These are phyloP conservation scores for Lentinula guzmanii DNA, from an alignment of 768 basidiomycete genomes.

Conservation along the genomic window DNA sequence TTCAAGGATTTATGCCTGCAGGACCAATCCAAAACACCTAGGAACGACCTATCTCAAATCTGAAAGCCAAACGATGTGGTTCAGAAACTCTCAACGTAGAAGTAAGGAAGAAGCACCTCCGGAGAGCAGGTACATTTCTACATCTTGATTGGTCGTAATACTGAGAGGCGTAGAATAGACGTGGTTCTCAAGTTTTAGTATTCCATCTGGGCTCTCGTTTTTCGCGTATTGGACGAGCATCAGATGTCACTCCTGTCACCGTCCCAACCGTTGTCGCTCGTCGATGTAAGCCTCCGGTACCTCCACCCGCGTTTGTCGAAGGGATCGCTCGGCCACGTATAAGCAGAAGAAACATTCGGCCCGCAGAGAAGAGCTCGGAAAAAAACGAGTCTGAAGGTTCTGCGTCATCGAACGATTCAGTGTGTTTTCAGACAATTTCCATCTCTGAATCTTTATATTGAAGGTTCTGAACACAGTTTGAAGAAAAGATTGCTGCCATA, in stretches of 20 bases:
- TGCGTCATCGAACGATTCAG: slow-evolving; percentile 54
- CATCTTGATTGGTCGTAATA: slow-evolving; percentile 15
- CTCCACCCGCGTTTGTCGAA: slow-evolving; percentile 37
- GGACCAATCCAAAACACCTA: slow-evolving; percentile 77
- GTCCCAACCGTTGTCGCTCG: slow-evolving; percentile 73
- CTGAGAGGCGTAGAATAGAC: slow-evolving; percentile 25
- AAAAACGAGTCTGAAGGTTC: slow-evolving; percentile 48
- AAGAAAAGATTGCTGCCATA: slow-evolving; percentile 69
- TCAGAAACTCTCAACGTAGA: slow-evolving; percentile 55
- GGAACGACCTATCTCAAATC: slow-evolving; percentile 74
- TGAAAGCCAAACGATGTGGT: slow-evolving; percentile 71
- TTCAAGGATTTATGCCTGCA: slow-evolving; percentile 18
- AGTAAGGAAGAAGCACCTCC: slow-evolving; percentile 41
- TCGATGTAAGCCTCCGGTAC: slow-evolving; percentile 41
- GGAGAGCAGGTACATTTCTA: slow-evolving; percentile 40
- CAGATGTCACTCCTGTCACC: slow-evolving; percentile 64
- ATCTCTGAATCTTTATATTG: not conserved
- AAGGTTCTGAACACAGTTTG: slow-evolving; percentile 44
- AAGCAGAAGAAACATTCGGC: slow-evolving; percentile 15
- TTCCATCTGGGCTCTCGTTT: slow-evolving; percentile 76
- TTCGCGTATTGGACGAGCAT: slow-evolving; percentile 70
- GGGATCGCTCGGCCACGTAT: slow-evolving; percentile 52
- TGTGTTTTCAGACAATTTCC: slow-evolving; percentile 24
- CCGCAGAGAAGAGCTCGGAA: slow-evolving; percentile 19
- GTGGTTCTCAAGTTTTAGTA: slow-evolving; percentile 73